Evolutionary conservation across 352 stramenopile genomes (phyloP).

Genomic region (Globisporangium cylindrosporum): DNA sequence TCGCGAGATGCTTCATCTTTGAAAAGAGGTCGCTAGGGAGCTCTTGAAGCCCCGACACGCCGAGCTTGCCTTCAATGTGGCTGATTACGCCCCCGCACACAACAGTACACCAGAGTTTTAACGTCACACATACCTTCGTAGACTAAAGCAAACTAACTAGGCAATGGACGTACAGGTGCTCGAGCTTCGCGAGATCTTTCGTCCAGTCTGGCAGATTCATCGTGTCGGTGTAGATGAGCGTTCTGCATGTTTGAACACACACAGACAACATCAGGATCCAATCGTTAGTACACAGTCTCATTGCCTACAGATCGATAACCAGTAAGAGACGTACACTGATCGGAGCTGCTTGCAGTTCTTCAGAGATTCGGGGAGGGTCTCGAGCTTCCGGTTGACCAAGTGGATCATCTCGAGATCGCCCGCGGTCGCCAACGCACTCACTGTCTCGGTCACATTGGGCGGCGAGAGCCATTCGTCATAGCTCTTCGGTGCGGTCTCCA

Average conservation of each 20-base stretch:
- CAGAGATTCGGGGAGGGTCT: conserved; percentile 27
- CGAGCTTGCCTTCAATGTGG: conserved; percentile 15
- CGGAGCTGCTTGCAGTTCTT: conserved; percentile 26
- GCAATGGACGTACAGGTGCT: conserved; percentile 28
- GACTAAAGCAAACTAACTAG: neutral
- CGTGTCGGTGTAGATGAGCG: conserved; percentile 41
- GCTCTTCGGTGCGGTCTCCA: conserved; percentile 8
- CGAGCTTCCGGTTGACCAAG: conserved; percentile 32
- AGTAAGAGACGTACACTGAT: conserved; percentile 26
- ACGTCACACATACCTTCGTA: neutral
- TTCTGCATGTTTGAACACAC: conserved; percentile 13
- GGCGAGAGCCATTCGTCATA: conserved; percentile 31
- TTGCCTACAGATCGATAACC: too few species aligned
- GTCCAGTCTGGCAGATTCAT: conserved; percentile 31
- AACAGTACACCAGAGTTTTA: neutral
- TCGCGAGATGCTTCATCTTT: conserved; percentile 18
- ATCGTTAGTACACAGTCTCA: neutral
- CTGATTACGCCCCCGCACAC: neutral
- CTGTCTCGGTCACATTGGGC: conserved; percentile 27
- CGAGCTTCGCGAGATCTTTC: conserved; percentile 28
- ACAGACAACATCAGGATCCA: neutral
- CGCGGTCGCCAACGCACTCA: conserved; percentile 21
- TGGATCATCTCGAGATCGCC: conserved; percentile 32
- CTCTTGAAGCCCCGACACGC: conserved; percentile 10
- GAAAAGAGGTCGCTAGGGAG: conserved; percentile 25